These are phyloP conservation scores for Lobosporangium transversale DNA, from an alignment of 192 early-diverging fungal genomes.

Conservation along the genomic window DNA sequence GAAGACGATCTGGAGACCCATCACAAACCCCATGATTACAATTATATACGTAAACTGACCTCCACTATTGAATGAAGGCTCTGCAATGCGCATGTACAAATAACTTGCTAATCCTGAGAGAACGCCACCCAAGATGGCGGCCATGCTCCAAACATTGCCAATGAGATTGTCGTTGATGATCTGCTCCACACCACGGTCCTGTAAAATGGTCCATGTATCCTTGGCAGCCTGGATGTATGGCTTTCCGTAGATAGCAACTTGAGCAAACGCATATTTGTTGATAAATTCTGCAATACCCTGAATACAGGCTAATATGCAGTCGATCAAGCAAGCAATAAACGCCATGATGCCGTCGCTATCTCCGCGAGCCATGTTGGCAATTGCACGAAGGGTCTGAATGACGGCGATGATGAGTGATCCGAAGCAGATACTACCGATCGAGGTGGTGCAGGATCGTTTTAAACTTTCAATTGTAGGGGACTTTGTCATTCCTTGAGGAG, in stretches of 20 bases:
- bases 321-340: slow-evolving; percentile 50
- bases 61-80: slow-evolving; percentile 14
- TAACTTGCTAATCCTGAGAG: slow-evolving; percentile 58
- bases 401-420: slow-evolving; percentile 71
- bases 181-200: slow-evolving; percentile 81
- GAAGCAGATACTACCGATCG: slow-evolving; percentile 85
- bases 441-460: slow-evolving; percentile 80
- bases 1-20: slow-evolving; percentile 87
- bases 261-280: slow-evolving; percentile 88
- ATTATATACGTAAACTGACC: slow-evolving; percentile 48
- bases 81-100: slow-evolving; percentile 48
- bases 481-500: slow-evolving; percentile 51
- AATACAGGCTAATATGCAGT: slow-evolving; percentile 40
- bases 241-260: slow-evolving; percentile 93
- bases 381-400: slow-evolving; percentile 73
- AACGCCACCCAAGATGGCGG: slow-evolving; percentile 58
- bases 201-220: slow-evolving; percentile 89
- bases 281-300: slow-evolving; percentile 62
- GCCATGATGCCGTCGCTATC: slow-evolving; percentile 43
- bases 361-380: slow-evolving; percentile 45
- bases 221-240: slow-evolving; percentile 71
- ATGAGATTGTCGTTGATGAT: slow-evolving; percentile 94
- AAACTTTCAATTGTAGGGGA: slow-evolving; percentile 77
- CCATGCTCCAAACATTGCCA: slow-evolving; percentile 88
- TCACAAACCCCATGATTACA: slow-evolving; percentile 75